phyloP scores from a whole-genome alignment of 495 filamentous ascomycete species.

The Bombardia bombarda region DNA sequence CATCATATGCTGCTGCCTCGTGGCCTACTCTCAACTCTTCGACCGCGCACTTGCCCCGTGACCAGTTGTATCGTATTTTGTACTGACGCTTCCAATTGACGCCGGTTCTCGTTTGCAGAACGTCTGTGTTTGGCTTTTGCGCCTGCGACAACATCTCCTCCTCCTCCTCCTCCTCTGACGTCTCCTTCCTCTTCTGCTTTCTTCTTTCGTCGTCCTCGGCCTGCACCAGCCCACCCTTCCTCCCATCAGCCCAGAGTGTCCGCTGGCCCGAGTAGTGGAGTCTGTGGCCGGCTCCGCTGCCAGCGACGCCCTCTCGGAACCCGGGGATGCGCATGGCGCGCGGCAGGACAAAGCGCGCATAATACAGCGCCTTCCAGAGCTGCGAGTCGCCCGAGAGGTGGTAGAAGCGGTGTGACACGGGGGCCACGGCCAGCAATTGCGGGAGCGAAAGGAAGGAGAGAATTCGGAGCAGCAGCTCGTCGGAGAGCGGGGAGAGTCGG shows the following conservation, averaged over 20 bases:
- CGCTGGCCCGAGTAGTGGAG: conserved; percentile 62
- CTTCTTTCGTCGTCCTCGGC: conserved; percentile 33
- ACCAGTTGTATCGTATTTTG: conserved; percentile 88
- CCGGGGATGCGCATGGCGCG: conserved; percentile 71
- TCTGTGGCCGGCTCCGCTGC: conserved; percentile 21
- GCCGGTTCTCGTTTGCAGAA: conserved; percentile 15
- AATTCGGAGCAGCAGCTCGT: conserved; percentile 82
- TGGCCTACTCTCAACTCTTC: conserved; percentile 60
- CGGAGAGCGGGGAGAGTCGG: conserved; percentile 56
- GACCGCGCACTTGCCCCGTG: conserved; percentile 69
- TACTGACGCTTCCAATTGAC: conserved; percentile 81
- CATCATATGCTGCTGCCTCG: conserved; percentile 11
- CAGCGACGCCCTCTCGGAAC: conserved; percentile 38
- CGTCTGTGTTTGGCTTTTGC: conserved; percentile 11
- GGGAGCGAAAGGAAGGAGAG: conserved; percentile 65
- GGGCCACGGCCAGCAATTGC: conserved; percentile 64
- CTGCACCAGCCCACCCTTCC: conserved; percentile 38
- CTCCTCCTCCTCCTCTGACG: background rate
- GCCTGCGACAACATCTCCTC: conserved; percentile 26
- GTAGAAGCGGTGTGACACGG: conserved; percentile 70
- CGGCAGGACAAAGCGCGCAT: conserved; percentile 80
- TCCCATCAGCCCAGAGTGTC: conserved; percentile 76
- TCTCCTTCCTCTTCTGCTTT: background rate
- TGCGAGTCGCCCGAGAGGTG: conserved; percentile 73
- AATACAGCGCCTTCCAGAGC: conserved; percentile 87